phyloP scores from a whole-genome alignment of 2,329 filamentous ascomycete genomes.

The Pseudogymnoascus sp. region DNA sequence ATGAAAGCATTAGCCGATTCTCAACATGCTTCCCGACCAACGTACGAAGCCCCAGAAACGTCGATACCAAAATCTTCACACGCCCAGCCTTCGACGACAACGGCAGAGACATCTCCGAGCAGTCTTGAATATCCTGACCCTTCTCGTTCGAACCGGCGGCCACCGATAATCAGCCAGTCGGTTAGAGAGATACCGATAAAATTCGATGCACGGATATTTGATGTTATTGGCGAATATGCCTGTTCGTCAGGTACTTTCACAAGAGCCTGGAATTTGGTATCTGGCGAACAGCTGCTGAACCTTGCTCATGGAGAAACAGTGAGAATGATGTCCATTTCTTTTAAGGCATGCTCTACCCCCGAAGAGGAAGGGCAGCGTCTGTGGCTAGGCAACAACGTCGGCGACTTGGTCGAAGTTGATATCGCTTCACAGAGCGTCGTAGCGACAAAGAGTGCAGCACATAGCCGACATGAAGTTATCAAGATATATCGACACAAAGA shows the following conservation, averaged over 20 bases:
- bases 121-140: constrained; percentile 66
- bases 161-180: constrained; percentile 46
- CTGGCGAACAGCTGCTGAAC: constrained; percentile 74
- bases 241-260: constrained; percentile 84
- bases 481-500: constrained; percentile 80
- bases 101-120: neutral
- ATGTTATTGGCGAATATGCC: constrained; percentile 78
- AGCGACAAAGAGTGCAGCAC: constrained; percentile 59
- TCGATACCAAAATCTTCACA: neutral
- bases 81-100: neutral
- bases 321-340: constrained; percentile 71
- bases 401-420: constrained; percentile 86
- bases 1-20: neutral
- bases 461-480: constrained; percentile 69
- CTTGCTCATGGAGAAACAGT: constrained; percentile 76
- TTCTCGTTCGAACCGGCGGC: constrained; percentile 73
- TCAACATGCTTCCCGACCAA: neutral
- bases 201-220: constrained; percentile 75
- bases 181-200: constrained; percentile 63
- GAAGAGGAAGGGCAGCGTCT: constrained; percentile 72
- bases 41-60: neutral
- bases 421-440: constrained; percentile 64
- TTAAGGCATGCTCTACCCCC: constrained; percentile 72
- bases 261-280: constrained; percentile 76
- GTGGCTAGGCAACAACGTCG: constrained; percentile 84